Conservation (phyloP, 768 basidiomycete genomes). For the Kwoniella pini region DNA sequence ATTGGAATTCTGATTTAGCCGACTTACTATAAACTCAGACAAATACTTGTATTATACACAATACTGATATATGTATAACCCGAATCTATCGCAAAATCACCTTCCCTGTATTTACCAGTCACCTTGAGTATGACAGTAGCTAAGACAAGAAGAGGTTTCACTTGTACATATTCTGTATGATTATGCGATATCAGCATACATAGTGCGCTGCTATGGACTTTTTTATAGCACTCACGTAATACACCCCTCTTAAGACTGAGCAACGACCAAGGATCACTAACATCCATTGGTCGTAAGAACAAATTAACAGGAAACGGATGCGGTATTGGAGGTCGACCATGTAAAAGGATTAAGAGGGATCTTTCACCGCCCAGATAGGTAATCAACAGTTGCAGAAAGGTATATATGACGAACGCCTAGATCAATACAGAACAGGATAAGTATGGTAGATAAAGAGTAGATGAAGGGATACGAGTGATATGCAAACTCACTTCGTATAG, state of each 20-base stretch:
- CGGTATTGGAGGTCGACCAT: conserved; percentile 83
- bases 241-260: conserved; percentile 93
- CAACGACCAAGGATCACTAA: conserved; percentile 92
- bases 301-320: conserved; percentile 83
- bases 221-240: conserved; percentile 82
- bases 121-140: conserved; percentile 84
- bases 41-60: conserved; percentile 59
- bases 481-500: conserved; percentile 78
- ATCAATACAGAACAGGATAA: conserved; percentile 59
- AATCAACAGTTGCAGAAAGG: conserved; percentile 51
- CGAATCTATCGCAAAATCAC: conserved; percentile 75
- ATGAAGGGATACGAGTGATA: conserved; percentile 49
- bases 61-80: conserved; percentile 91
- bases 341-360: conserved; percentile 84
- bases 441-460: conserved; percentile 1
- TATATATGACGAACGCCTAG: conserved; percentile 56
- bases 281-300: conserved; percentile 83
- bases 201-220: no score
- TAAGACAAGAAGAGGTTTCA: conserved; percentile 86
- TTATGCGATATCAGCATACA: not conserved
- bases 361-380: conserved; percentile 75
- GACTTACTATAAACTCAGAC: conserved; percentile 62
- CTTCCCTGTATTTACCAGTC: conserved; percentile 83
- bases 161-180: conserved; percentile 87
- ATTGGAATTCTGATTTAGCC: not conserved